Percentiles rank a stretch among this genome's conserved stretches.
Conservation (phyloP, 306 rosid genomes). For the Canavalia ensiformis region DNA sequence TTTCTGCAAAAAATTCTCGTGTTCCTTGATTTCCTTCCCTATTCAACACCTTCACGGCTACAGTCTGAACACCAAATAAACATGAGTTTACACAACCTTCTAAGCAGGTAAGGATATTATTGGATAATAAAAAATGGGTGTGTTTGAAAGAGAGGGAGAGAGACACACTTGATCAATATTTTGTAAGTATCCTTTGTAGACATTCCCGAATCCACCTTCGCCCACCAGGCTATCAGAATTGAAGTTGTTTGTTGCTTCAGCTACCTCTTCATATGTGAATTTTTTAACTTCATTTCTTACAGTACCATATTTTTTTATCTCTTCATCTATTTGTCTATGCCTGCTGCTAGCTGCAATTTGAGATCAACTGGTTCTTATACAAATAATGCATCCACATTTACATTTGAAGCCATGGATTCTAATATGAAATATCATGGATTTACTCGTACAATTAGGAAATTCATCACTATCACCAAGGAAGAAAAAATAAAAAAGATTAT, state of each 20-base stretch:
- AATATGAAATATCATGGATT: conserved; percentile 9
- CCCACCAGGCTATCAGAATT: conserved; percentile 54
- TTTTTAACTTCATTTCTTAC: conserved; percentile 51
- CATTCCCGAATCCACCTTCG: conserved; percentile 78
- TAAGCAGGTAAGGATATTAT: background rate
- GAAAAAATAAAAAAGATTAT: background rate
- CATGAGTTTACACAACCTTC: conserved; percentile 24
- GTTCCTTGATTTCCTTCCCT: conserved; percentile 73
- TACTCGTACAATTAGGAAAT: background rate
- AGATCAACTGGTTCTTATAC: background rate
- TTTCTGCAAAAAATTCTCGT: conserved; percentile 76
- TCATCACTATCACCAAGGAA: background rate
- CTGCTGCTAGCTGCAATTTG: conserved; percentile 71
- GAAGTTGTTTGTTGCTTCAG: conserved; percentile 61
- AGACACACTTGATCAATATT: conserved; percentile 52
- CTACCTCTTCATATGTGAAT: conserved; percentile 55
- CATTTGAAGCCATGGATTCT: background rate
- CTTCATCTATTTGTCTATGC: conserved; percentile 51
- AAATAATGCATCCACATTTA: conserved; percentile 35
- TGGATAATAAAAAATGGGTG: background rate
- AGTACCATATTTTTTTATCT: conserved; percentile 60
- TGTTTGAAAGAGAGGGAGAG: conserved; percentile 19
- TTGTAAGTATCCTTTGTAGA: conserved; percentile 66
- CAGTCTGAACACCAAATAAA: conserved; percentile 55
- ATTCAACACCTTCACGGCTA: conserved; percentile 73